Base-by-base conservation (phyloP, 441 rosid species). In the Metrosideros polymorpha region DNA sequence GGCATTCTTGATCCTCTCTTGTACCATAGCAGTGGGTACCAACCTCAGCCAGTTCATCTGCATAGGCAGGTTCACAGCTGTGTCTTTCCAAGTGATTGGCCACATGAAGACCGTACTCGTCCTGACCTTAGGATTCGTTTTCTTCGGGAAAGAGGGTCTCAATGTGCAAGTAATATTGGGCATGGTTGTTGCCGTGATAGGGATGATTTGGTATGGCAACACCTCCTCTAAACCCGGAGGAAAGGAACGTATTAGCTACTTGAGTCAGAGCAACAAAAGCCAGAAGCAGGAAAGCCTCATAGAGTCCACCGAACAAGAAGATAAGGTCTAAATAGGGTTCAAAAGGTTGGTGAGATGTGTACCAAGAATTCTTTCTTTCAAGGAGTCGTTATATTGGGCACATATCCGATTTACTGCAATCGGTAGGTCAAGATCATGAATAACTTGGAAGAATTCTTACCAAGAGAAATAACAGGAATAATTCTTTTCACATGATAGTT, bases 11-110 rank as follows among this genome's bases (percentile, higher is more conserved):
- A 86, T 96, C 85, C 87, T 96, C 71, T 96, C 99, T 4, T 97
- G 99, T 92, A 92, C 89, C 85, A 95, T 97, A 43, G 99, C 99
- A 0, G 99, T 97, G 0, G 99, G 99, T 27, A 97, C 99, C 85
- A 97, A 97, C 91, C 98, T 96, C 63, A 97, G 99, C 93, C 99
- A 97, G 53, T 97, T 97, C 95, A 96, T 97, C 63, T 97, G 99
- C 92, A 95, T 97, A 4, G 99, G 99, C 84, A 93, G 99, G 89
- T 96, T 95, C 88, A 94, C 99, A 8, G 99, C 99, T 0, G 99
- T 97, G 45, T 92, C 99, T 4, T 98, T 98, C 92, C 99, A 96
- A 94, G 99, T 98, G 43, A 94, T 98, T 15, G 99, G 99, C 84
- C 99, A 98, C 89, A 98, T 98, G 99, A 98, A 98, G 93, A 98